Evolutionary conservation across 768 basidiomycete species (phyloP).

Genomic region (Mycena kentingensis): DNA sequence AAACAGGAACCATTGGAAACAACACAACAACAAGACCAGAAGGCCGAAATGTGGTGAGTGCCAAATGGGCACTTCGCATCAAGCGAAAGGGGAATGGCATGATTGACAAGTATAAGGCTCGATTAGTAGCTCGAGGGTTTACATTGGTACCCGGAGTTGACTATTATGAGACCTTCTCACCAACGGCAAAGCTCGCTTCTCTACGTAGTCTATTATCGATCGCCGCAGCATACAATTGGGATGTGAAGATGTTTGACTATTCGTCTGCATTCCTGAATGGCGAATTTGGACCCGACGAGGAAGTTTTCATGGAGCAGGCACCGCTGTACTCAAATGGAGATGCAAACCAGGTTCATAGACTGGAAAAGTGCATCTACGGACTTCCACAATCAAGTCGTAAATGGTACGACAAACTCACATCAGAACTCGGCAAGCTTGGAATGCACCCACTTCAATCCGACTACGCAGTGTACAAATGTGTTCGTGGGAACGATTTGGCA

Average conservation of each 20-base stretch:
- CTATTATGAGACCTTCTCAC: conserved; percentile 6
- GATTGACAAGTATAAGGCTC: not conserved
- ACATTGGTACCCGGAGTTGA: not conserved
- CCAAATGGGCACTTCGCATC: no score
- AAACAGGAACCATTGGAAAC: conserved; percentile 14
- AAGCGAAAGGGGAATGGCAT: not conserved
- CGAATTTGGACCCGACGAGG: conserved; percentile 12
- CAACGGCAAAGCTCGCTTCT: not conserved
- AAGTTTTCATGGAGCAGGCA: conserved; percentile 15
- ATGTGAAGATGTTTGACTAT: conserved; percentile 12
- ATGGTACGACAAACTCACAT: no score
- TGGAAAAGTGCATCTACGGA: conserved; percentile 11
- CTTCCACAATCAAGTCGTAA: conserved; percentile 17
- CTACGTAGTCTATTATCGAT: not conserved
- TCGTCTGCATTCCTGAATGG: conserved; percentile 13
- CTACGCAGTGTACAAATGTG: no score
- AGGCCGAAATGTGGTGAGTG: no score
- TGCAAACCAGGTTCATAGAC: conserved; percentile 7
- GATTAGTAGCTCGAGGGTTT: not conserved
- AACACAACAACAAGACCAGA: no score
- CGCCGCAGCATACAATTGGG: conserved; percentile 9
- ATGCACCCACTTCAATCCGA: no score
- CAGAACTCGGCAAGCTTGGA: no score
- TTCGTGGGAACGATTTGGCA: no score
- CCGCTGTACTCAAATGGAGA: conserved; percentile 12